Conservation (phyloP, 2,329 filamentous ascomycete species). For the Mycosphaerella arachidis region DNA sequence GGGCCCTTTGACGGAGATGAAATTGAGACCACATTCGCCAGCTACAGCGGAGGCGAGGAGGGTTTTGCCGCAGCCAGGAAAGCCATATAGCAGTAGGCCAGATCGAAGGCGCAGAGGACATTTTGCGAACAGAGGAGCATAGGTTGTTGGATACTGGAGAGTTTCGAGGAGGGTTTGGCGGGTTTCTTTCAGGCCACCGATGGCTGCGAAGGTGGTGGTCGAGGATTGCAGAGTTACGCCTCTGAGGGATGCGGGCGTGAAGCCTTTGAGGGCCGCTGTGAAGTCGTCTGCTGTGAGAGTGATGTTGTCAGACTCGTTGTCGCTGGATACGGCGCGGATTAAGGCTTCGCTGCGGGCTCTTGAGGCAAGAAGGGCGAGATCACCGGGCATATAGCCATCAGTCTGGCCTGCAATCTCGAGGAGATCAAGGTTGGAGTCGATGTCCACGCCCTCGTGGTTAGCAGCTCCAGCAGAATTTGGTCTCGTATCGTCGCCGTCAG, state of each 20-base stretch:
- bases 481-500: slow-evolving; percentile 46
- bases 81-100: slow-evolving; percentile 88
- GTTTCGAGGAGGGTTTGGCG: slow-evolving; percentile 91
- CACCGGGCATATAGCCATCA: slow-evolving; percentile 96
- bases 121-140: slow-evolving; percentile 94
- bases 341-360: slow-evolving; percentile 88
- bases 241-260: slow-evolving; percentile 88
- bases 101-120: slow-evolving; percentile 93
- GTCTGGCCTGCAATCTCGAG: slow-evolving; percentile 90
- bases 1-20: slow-evolving; percentile 96
- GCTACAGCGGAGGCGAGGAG: slow-evolving; percentile 94
- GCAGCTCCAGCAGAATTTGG: slow-evolving; percentile 40
- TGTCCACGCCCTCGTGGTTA: slow-evolving; percentile 54
- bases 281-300: slow-evolving; percentile 73
- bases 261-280: slow-evolving; percentile 76
- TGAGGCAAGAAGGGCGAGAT: slow-evolving; percentile 78
- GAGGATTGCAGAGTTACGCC: slow-evolving; percentile 93
- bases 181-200: slow-evolving; percentile 82
- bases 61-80: slow-evolving; percentile 94
- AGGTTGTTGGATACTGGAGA: slow-evolving; percentile 93
- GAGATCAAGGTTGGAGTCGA: slow-evolving; percentile 78
- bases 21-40: slow-evolving; percentile 94
- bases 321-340: slow-evolving; percentile 65
- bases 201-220: slow-evolving; percentile 85
- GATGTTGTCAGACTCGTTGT: slow-evolving; percentile 48